Evolutionary conservation across 331 rosid genomes (phyloP).

Genomic region (Acacia concinna): DNA sequence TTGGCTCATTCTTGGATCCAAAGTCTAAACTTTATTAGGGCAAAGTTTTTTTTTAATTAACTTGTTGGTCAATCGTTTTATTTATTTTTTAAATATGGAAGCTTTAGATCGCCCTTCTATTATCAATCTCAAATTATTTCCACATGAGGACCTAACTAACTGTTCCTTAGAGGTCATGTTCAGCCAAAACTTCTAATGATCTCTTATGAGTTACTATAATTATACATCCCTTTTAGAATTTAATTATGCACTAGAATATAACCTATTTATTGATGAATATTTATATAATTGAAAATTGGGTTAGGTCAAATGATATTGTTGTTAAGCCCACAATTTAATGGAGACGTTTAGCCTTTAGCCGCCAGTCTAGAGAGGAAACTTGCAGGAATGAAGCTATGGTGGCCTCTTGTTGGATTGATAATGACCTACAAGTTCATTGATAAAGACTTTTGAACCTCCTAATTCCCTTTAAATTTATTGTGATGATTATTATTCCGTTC

Average conservation of each 20-base stretch:
- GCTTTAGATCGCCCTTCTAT: not conserved
- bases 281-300: not conserved
- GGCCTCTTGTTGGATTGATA: not conserved
- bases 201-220: not conserved
- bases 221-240: not conserved
- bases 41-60: not conserved
- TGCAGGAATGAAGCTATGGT: not conserved
- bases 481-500: no score
- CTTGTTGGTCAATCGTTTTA: not conserved
- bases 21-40: not conserved
- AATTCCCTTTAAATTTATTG: not conserved
- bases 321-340: not conserved
- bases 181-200: not conserved
- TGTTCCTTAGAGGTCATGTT: not conserved
- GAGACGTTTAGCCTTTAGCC: not conserved
- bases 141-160: not conserved
- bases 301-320: not conserved
- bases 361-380: not conserved
- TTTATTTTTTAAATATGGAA: not conserved
- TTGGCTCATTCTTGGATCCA: not conserved
- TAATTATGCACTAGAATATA: not conserved
- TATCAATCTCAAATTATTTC: not conserved
- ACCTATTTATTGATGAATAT: not conserved
- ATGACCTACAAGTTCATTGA: not conserved
- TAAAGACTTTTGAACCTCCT: not conserved